Base-by-base conservation (phyloP, 768 basidiomycete species). In the Russula brevipes region DNA sequence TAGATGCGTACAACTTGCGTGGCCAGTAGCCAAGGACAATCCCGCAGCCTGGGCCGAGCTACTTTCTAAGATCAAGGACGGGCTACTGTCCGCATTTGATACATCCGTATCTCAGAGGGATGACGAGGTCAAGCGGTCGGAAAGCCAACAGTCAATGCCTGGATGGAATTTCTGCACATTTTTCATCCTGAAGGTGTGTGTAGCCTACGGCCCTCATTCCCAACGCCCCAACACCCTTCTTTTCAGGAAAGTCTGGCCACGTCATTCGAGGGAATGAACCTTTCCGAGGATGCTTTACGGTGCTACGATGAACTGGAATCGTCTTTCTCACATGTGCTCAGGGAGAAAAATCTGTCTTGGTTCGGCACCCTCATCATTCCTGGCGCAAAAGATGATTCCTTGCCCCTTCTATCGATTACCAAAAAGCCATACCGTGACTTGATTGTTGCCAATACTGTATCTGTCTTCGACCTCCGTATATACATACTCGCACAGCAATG, bases 141-240 rank as follows among this genome's bases (percentile, higher is more conserved):
- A 99, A 71, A 81, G 85, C 53, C 92, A 98, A 73, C 82, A 91
- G 59, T 82, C 88, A 69, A 90, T 94, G 85, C 93, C 94, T 1
- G 96, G 97, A 9, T 99, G 97, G 97, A 97, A 97, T 71, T 99
- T 97, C 72, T 95, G 94, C 73, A 94, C 90, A 0, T 98, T 95
- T 78, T 98, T 98, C 74, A 85, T 94, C 55, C 79, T 95, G 42
- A 99, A 98, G 85, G 96, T 93, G 59, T 60, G 79, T 56, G n/a
- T 30, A 11, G 31, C 31, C 11, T 24, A 12, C 36, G 9, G 24
- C 31, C n/a, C 55, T 59, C 14, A 53, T 57, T 36, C 17, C 24
- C 52, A 17, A 42, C 57, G 3, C 4, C 30, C 4, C 39, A 4
- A 30, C 54, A 52, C 52, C 53, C 24, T 60, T 69, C 42, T 39